These are phyloP conservation scores for Coemansia aciculifera DNA, from an alignment of 192 early-diverging fungal genomes.

Conservation along the genomic window DNA sequence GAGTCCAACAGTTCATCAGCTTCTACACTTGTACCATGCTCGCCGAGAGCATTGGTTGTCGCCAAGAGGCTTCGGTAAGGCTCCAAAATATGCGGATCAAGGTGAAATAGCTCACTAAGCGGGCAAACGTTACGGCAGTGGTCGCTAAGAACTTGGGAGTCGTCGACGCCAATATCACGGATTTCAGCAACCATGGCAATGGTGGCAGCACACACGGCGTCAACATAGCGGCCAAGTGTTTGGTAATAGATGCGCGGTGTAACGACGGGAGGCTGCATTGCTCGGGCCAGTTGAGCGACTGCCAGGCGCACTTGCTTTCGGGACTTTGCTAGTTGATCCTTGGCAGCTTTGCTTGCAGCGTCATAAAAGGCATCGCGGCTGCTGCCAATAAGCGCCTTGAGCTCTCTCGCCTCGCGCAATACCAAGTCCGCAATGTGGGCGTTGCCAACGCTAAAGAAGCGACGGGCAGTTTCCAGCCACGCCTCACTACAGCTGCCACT, in stretches of 20 bases:
- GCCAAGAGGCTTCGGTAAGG: slow-evolving; percentile 6
- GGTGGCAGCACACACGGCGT: slow-evolving; percentile 27
- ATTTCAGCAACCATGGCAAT: slow-evolving; percentile 20
- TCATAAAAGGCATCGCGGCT: slow-evolving; percentile 8
- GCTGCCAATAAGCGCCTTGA: slow-evolving; percentile 9
- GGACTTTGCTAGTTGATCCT: slow-evolving; percentile 8
- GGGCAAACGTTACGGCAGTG: slow-evolving; percentile 21
- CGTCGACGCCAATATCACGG: slow-evolving; percentile 38
- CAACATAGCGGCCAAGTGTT: slow-evolving; percentile 18
- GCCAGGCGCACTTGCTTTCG: slow-evolving; percentile 18
- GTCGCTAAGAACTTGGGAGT: slow-evolving; percentile 45
- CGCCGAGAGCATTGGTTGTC: neutral
- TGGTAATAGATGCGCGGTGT: slow-evolving; percentile 30
- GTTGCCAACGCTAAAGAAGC: slow-evolving; percentile 6
- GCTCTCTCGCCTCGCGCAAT: slow-evolving; percentile 16
- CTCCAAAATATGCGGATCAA: slow-evolving; percentile 11
- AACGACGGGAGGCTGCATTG: slow-evolving; percentile 22
- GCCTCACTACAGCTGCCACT: neutral
- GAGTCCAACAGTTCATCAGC: slow-evolving; percentile 15
- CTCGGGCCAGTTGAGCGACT: slow-evolving; percentile 23
- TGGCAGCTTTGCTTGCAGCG: neutral
- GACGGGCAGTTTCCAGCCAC: slow-evolving; percentile 16
- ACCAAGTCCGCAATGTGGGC: slow-evolving; percentile 6
- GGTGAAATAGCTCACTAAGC: slow-evolving; percentile 13
- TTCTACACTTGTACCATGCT: neutral